Percentiles rank a stretch among this genome's conserved stretches.
Evolutionary conservation across 768 basidiomycete species (phyloP).

Genomic region (Suillus lakei): DNA sequence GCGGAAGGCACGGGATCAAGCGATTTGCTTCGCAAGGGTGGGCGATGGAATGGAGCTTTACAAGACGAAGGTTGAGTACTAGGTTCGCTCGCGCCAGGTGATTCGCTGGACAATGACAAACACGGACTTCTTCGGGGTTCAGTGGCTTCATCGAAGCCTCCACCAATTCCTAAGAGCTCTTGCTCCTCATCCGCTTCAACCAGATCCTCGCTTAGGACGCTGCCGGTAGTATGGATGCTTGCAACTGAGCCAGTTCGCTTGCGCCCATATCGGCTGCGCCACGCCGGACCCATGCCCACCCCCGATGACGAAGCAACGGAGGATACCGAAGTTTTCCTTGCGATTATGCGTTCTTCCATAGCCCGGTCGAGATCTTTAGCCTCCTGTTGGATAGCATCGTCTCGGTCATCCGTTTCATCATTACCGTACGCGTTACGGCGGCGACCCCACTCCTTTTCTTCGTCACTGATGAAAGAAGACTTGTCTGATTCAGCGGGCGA

Average conservation of each 20-base stretch:
- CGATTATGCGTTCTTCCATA: constrained; percentile 82
- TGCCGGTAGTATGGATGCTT: constrained; percentile 69
- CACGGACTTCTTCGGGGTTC: constrained; percentile 40
- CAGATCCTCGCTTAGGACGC: constrained; percentile 77
- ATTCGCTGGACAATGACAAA: constrained; percentile 34
- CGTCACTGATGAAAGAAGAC: constrained; percentile 58
- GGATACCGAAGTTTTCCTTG: constrained; percentile 72
- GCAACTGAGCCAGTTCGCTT: constrained; percentile 77
- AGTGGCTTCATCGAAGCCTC: constrained; percentile 56
- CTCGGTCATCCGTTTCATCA: constrained; percentile 51
- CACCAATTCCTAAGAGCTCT: constrained; percentile 69
- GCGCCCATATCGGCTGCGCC: constrained; percentile 69
- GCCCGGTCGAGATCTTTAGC: constrained; percentile 85
- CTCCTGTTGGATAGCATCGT: constrained; percentile 69
- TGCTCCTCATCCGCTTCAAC: constrained; percentile 84
- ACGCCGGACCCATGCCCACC: constrained; percentile 68
- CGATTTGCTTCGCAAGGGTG: constrained; percentile 12
- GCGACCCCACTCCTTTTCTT: constrained; percentile 84
- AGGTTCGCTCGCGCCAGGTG: constrained; percentile 39
- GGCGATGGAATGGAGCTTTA: constrained; percentile 10
- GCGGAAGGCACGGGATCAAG: constrained; percentile 52
- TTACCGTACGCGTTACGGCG: constrained; percentile 56
- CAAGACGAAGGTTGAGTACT: constrained; percentile 23
- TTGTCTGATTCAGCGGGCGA: constrained; percentile 60
- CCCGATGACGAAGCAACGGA: constrained; percentile 59